These are phyloP conservation scores for Metroxylon sagu DNA, from an alignment of 176 grass and related monocot genomes.

Conservation along the genomic window DNA sequence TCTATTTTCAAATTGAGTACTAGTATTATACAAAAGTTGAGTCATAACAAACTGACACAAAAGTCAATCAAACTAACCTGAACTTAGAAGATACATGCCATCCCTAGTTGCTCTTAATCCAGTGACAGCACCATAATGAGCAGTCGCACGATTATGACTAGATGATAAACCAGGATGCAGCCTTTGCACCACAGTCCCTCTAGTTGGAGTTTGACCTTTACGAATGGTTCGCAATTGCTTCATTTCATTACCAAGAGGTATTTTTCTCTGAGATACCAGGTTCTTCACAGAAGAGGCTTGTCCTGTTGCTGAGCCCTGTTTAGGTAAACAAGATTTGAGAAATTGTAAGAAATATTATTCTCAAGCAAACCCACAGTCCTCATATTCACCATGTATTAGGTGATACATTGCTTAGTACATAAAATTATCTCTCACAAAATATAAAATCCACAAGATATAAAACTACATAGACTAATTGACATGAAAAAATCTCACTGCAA, in stretches of 20 bases:
- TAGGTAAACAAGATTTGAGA: no score
- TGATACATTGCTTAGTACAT: no score
- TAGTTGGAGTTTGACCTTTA: constrained; percentile 29
- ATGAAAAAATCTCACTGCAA: no score
- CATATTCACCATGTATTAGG: no score
- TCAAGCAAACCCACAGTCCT: no score
- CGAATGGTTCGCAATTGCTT: constrained; percentile 26
- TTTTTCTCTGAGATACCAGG: constrained; percentile 27
- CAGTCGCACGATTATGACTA: constrained; percentile 59
- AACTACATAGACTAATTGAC: no score
- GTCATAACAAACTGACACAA: neutral
- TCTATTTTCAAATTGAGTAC: no score
- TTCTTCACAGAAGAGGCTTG: constrained; percentile 41
- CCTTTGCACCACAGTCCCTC: constrained; percentile 33
- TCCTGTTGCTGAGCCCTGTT: constrained; percentile 13
- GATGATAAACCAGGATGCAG: constrained; percentile 64
- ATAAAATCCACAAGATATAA: no score
- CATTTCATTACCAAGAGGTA: constrained; percentile 29
- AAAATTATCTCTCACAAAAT: no score
- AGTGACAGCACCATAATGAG: constrained; percentile 95
- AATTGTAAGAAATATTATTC: no score
- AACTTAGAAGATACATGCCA: constrained; percentile 96
- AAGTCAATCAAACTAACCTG: constrained; percentile 43
- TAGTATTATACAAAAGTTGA: no score
- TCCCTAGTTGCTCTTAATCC: constrained; percentile 73